Conservation (phyloP, 768 basidiomycete species). For the Galerina marginata region DNA sequence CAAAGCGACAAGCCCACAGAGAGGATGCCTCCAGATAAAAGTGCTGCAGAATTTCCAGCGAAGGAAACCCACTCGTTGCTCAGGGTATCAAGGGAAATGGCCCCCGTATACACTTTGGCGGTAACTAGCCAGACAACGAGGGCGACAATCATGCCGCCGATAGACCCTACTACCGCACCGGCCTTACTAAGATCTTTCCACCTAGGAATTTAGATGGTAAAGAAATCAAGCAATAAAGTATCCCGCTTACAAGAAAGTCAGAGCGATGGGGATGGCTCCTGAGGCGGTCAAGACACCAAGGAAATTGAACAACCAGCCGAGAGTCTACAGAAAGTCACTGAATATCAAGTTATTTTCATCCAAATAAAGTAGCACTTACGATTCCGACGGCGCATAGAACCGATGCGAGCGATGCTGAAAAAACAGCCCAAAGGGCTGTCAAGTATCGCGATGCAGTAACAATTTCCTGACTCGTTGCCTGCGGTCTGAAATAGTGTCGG, state of each 20-base stretch:
- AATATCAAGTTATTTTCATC: not conserved
- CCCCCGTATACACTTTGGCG: constrained; percentile 22
- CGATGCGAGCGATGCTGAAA: constrained; percentile 31
- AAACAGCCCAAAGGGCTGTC: constrained; percentile 23
- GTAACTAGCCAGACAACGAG: constrained; percentile 32
- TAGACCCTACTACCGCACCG: constrained; percentile 29
- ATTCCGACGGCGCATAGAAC: not conserved
- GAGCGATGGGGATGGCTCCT: too few species aligned
- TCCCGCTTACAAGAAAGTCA: too few species aligned
- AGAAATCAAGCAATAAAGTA: too few species aligned
- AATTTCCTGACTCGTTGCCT: constrained; percentile 11
- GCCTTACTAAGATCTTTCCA: constrained; percentile 20
- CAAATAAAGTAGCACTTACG: not conserved
- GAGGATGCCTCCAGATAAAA: constrained; percentile 28
- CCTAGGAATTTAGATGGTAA: too few species aligned
- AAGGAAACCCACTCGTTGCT: constrained; percentile 29
- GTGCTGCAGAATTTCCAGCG: constrained; percentile 31
- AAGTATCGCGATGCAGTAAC: constrained; percentile 16
- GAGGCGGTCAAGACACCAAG: constrained; percentile 27
- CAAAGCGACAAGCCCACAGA: constrained; percentile 27
- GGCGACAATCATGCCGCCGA: constrained; percentile 30
- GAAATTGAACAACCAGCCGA: constrained; percentile 13
- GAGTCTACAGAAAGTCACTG: constrained; percentile 21
- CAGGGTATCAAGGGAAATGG: constrained; percentile 29
- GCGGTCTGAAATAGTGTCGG: constrained; percentile 27